phyloP scores from a whole-genome alignment of 2,329 filamentous ascomycete species.

The Botrytis medusae region DNA sequence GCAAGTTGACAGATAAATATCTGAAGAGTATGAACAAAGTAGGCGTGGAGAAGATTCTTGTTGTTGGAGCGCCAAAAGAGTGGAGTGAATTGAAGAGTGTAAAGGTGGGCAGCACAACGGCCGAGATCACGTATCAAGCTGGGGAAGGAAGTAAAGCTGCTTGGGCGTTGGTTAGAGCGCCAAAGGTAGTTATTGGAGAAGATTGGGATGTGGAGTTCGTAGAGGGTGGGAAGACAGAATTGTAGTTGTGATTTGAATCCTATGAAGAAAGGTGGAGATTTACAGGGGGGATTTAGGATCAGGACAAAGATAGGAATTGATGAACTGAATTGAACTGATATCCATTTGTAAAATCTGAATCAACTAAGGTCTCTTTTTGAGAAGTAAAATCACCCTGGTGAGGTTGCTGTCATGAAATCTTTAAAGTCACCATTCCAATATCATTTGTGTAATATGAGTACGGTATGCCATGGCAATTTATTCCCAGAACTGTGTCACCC shows the following conservation, averaged over 20 bases:
- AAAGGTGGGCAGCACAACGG: constrained; percentile 54
- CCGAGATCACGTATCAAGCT: constrained; percentile 60
- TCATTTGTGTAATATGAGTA: neutral
- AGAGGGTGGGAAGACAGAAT: neutral
- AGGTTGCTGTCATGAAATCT: neutral
- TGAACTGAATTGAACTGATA: neutral
- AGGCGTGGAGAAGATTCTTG: constrained; percentile 76
- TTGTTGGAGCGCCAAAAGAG: constrained; percentile 73
- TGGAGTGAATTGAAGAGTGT: constrained; percentile 68
- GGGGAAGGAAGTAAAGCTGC: constrained; percentile 54
- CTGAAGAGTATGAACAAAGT: constrained; percentile 77
- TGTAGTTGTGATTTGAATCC: neutral
- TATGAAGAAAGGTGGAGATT: neutral
- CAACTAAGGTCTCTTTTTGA: neutral
- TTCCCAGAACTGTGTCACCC: neutral
- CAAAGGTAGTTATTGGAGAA: constrained; percentile 58
- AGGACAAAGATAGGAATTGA: neutral
- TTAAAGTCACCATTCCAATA: neutral
- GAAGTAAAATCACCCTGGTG: neutral
- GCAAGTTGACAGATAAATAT: constrained; percentile 68
- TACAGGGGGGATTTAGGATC: neutral
- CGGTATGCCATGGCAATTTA: neutral
- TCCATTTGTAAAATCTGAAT: neutral
- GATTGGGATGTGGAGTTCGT: constrained; percentile 54
- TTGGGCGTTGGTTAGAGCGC: constrained; percentile 64